A percentile compares a stretch with the other conserved stretches of the same genome.
phyloP scores from a whole-genome alignment of 2,329 filamentous ascomycete genomes.

The Scleromitrula shiraiana region DNA sequence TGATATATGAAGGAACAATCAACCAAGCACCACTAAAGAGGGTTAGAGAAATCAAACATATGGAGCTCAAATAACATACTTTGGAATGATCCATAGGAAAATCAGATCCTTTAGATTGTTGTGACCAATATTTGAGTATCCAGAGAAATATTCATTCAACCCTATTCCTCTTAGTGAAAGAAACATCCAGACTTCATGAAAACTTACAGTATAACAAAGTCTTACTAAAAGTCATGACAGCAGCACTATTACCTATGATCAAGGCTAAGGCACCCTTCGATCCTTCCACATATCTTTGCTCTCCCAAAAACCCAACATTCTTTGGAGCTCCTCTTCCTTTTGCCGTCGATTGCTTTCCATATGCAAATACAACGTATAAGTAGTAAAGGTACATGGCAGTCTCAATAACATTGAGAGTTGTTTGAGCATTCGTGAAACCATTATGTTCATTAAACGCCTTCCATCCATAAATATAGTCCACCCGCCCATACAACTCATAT shows the following conservation, averaged over 20 bases:
- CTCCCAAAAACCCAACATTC: conserved; percentile 37
- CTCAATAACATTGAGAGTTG: conserved; percentile 52
- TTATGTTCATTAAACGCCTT: conserved; percentile 51
- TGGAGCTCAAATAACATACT: conserved; percentile 39
- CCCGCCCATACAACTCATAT: conserved; percentile 56
- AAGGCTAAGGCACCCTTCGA: conserved; percentile 45
- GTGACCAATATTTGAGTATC: conserved; percentile 54
- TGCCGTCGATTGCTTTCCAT: conserved; percentile 31
- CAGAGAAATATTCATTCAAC: conserved; percentile 52
- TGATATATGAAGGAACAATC: conserved; percentile 53
- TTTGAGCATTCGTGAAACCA: conserved; percentile 59
- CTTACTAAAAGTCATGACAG: conserved; percentile 59
- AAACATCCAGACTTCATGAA: neutral
- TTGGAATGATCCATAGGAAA: conserved; percentile 57
- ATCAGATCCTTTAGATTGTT: conserved; percentile 46
- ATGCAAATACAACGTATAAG: conserved; percentile 42
- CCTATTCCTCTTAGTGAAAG: conserved; percentile 32
- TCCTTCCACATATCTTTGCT: conserved; percentile 43
- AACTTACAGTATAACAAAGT: conserved; percentile 57
- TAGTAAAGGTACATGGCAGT: conserved; percentile 51
- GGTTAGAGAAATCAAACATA: conserved; percentile 8
- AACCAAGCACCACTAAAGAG: conserved; percentile 52
- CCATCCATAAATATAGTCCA: conserved; percentile 62
- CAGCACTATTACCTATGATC: conserved; percentile 49
- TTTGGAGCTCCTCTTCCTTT: conserved; percentile 25